Evolutionary conservation across 2,329 filamentous ascomycete species (phyloP), one percentile per base, ranked within the genome.

Genomic region (Epichloe baconii): DNA sequence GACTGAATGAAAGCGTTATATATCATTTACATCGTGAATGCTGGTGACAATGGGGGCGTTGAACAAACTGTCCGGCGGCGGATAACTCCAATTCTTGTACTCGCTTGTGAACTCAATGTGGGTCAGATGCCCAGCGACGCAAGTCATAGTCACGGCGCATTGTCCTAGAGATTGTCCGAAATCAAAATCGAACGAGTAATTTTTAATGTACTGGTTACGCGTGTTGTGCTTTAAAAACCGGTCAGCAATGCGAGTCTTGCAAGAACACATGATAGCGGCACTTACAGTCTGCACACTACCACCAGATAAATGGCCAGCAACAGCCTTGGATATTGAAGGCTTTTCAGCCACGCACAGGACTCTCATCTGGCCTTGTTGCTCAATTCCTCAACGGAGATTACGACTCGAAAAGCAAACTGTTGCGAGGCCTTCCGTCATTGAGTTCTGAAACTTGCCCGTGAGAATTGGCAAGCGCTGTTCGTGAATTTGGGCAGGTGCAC

Each of bases 321-420:
- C 91, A 38, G 91, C 89, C 69, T 93, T 96, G 52, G 93, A 88
- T 56, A 98, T 96, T 42, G 91, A 95, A 37, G 89, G 89, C 76
- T 98, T 79, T 59, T 79, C 76, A 42, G 76, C 76, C 59, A 79
- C 76, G 56, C 76, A 79, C 12, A 79, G 65, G 40, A 79, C 70
- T 60, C 65, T 76, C 68, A 79, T 79, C 37, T 44, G 34, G 34
- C 10, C 46, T 15, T 19, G 14, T 26, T 23, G 17, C 23, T 8
- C 35, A 8, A 34, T 41, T 31, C 15, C 26, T 21, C 17, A 46
- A n/a, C 23, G n/a, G 14, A 4, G 17, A 34, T 14, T 15, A 19
- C 15, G 31, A 12, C 44, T 19, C 17, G 8, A 34, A 4, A 19
- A 19, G 31, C 1, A 10, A 34, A 11, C 3, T 4, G 26, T 31